Evolutionary conservation across 768 basidiomycete species (phyloP).

Genomic region (Pleurotus platypus): DNA sequence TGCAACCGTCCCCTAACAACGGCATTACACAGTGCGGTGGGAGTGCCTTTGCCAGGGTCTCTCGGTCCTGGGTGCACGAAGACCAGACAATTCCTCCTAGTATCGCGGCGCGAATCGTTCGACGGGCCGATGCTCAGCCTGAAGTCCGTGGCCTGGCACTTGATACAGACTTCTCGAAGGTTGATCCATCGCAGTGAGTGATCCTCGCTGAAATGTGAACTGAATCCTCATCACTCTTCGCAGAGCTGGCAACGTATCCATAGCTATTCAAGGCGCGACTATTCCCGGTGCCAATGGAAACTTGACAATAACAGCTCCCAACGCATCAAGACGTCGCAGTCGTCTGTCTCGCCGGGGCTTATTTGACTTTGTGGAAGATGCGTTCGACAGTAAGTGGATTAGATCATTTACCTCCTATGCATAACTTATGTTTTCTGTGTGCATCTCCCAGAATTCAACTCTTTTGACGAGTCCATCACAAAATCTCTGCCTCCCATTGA

Average conservation of each 20-base stretch:
- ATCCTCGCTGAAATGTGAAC: background rate
- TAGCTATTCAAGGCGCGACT: constrained; percentile 16
- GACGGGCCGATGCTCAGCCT: constrained; percentile 28
- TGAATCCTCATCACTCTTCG: background rate
- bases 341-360: constrained; percentile 13
- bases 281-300: constrained; percentile 15
- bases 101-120: constrained; percentile 23
- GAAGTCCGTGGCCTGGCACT: constrained; percentile 37
- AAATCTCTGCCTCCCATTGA: constrained; percentile 18
- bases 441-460: constrained; percentile 13
- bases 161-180: constrained; percentile 33
- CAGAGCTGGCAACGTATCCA: constrained; percentile 5
- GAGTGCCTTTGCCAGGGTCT: constrained; percentile 38
- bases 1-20: background rate
- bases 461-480: constrained; percentile 15
- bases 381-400: constrained; percentile 7
- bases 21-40: constrained; percentile 29
- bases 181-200: constrained; percentile 22
- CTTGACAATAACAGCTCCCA: constrained; percentile 11
- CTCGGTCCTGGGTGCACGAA: constrained; percentile 33
- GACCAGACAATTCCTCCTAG: constrained; percentile 38
- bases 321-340: constrained; percentile 11
- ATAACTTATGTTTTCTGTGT: background rate
- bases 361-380: constrained; percentile 13
- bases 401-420: background rate